Conservation (phyloP, 1,284 basidiomycete genomes). For the Ceratobasidium sp. region DNA sequence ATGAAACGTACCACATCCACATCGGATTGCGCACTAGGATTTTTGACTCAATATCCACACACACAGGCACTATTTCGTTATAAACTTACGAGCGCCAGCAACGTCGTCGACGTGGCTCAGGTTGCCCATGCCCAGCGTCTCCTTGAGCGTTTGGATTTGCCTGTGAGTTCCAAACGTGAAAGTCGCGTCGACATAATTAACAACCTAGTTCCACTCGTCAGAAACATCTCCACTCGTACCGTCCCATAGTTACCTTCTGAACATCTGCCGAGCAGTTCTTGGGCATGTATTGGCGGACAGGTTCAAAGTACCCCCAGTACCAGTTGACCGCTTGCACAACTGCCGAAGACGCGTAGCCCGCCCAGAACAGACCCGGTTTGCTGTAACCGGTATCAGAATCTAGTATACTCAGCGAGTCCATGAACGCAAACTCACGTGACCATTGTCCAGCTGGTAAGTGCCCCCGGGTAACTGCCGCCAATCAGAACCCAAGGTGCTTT, state of each 20-base stretch:
- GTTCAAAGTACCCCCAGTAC: slow-evolving; percentile 72
- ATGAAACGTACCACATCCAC: slow-evolving; percentile 62
- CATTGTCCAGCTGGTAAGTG: slow-evolving; percentile 73
- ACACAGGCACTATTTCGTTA: neutral
- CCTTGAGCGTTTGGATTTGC: slow-evolving; percentile 62
- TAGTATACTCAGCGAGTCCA: neutral
- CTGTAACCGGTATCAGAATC: slow-evolving; percentile 23
- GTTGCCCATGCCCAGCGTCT: slow-evolving; percentile 63
- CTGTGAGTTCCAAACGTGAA: slow-evolving; percentile 57
- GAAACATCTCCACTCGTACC: neutral
- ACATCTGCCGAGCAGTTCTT: slow-evolving; percentile 75
- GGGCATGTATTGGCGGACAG: slow-evolving; percentile 71
- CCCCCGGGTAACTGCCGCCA: slow-evolving; percentile 69
- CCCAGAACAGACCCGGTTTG: slow-evolving; percentile 68
- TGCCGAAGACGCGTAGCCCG: slow-evolving; percentile 72
- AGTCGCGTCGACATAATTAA: slow-evolving; percentile 65
- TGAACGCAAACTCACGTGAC: slow-evolving; percentile 60
- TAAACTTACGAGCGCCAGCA: slow-evolving; percentile 60
- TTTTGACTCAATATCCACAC: slow-evolving; percentile 21
- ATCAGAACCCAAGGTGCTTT: slow-evolving; percentile 71
- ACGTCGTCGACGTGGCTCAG: slow-evolving; percentile 71
- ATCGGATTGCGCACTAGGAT: slow-evolving; percentile 62
- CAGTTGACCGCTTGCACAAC: slow-evolving; percentile 63
- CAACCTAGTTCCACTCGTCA: slow-evolving; percentile 52
- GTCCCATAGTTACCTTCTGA: slow-evolving; percentile 52